Evolutionary conservation across 1,284 basidiomycete genomes (phyloP).

Genomic region (Caloboletus firmus): DNA sequence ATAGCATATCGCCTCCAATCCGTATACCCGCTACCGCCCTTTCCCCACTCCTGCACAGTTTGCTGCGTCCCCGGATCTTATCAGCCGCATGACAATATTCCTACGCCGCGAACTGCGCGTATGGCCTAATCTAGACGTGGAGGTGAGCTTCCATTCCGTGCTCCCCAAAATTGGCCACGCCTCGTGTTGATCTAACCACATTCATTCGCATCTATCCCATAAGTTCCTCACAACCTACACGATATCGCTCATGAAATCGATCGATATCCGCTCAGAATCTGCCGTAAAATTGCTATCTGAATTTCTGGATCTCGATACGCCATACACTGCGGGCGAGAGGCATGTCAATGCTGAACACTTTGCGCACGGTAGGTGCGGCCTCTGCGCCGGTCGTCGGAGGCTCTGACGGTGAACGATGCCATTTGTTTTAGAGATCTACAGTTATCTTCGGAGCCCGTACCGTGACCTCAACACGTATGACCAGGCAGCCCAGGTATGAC

Average conservation of each 20-base stretch:
- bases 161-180: background rate
- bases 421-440: slow-evolving; percentile 68
- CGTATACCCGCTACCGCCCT: slow-evolving; percentile 77
- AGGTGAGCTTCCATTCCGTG: slow-evolving; percentile 48
- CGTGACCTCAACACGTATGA: slow-evolving; percentile 81
- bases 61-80: slow-evolving; percentile 65
- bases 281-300: slow-evolving; percentile 80
- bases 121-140: slow-evolving; percentile 81
- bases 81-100: slow-evolving; percentile 75
- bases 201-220: slow-evolving; percentile 9
- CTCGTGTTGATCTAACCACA: slow-evolving; percentile 9
- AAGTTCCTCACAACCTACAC: slow-evolving; percentile 81
- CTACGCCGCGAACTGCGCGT: slow-evolving; percentile 81
- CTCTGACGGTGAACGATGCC: slow-evolving; percentile 7
- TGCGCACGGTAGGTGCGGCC: slow-evolving; percentile 67
- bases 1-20: slow-evolving; percentile 85
- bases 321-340: slow-evolving; percentile 53
- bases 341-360: slow-evolving; percentile 83
- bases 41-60: slow-evolving; percentile 82
- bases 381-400: background rate
- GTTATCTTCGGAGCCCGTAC: slow-evolving; percentile 82
- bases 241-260: slow-evolving; percentile 80
- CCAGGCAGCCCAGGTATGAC: slow-evolving; percentile 70
- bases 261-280: slow-evolving; percentile 85
- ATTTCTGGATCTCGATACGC: slow-evolving; percentile 75